A percentile compares a stretch with the other conserved stretches of the same genome.
These are phyloP conservation scores for Kwoniella botswanensis DNA, from an alignment of 768 basidiomycete genomes.

Conservation along the genomic window DNA sequence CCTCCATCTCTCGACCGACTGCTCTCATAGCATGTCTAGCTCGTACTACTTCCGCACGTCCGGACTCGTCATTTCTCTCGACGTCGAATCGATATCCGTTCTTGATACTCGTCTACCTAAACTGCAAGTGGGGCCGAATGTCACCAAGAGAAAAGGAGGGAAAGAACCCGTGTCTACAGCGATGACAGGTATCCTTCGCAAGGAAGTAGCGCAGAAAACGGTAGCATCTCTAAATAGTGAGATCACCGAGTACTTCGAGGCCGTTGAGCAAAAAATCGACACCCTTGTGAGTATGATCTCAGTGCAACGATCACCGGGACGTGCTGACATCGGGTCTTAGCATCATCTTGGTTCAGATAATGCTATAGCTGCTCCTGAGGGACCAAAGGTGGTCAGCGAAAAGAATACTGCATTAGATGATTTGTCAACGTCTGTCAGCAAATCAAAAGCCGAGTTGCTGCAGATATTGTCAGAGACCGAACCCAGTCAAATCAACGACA, in stretches of 20 bases:
- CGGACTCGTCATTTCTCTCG: conserved; percentile 10
- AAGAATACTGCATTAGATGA: not conserved
- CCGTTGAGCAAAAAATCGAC: not conserved
- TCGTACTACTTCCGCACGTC: conserved; percentile 10
- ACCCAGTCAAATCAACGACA: conserved; percentile 35
- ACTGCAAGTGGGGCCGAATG: conserved; percentile 51
- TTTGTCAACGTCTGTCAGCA: not conserved
- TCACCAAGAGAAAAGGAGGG: conserved; percentile 44
- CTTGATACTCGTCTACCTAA: conserved; percentile 48
- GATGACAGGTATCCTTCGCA: conserved; percentile 29
- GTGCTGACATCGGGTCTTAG: not conserved
- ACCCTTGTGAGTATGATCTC: not conserved
- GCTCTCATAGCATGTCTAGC: conserved; percentile 21
- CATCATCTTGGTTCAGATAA: too few relatives aligned
- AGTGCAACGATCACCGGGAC: not conserved
- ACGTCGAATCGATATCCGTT: conserved; percentile 21
- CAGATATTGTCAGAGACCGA: conserved; percentile 4
- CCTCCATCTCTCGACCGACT: conserved; percentile 25
- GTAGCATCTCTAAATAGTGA: conserved; percentile 27
- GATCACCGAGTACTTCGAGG: conserved; percentile 1
- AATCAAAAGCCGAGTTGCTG: not conserved
- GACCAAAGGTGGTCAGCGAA: not conserved
- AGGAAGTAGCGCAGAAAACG: conserved; percentile 22
- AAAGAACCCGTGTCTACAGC: conserved; percentile 25
- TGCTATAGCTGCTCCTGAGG: not conserved